These are phyloP conservation scores for Oryza longistaminata DNA, from an alignment of 176 grass and related monocot species.

Conservation along the genomic window DNA sequence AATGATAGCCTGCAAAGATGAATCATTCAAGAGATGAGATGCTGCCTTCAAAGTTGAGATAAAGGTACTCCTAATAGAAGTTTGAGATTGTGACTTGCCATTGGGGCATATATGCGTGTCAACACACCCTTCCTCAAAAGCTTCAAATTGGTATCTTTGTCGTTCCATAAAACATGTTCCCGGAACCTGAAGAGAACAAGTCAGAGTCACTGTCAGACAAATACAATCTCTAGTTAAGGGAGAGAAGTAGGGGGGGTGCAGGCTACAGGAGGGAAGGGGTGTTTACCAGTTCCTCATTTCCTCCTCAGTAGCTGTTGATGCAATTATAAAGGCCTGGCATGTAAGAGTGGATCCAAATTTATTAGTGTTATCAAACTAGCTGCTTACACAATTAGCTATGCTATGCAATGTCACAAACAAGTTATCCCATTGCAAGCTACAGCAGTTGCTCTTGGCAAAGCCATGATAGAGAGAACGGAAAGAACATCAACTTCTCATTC, in stretches of 20 bases:
- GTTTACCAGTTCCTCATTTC: conserved; percentile 92
- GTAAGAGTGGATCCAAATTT: neutral
- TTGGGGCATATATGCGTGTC: conserved; percentile 95
- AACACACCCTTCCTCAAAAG: conserved; percentile 90
- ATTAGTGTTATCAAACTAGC: neutral
- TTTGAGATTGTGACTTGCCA: conserved; percentile 53
- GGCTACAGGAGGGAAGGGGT: conserved; percentile 2
- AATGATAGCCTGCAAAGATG: conserved; percentile 75
- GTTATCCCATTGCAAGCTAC: neutral
- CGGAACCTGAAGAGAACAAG: conserved; percentile 68
- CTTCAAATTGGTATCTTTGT: conserved; percentile 89
- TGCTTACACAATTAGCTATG: conserved; percentile 2
- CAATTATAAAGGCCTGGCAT: conserved; percentile 92
- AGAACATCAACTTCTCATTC: neutral
- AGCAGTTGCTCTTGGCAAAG: conserved; percentile 2
- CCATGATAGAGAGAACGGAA: neutral
- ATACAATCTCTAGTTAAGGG: neutral
- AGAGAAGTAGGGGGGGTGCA: neutral
- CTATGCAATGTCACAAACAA: neutral
- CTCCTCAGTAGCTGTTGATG: conserved; percentile 89
- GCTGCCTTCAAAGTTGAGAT: neutral
- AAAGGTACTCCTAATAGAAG: neutral
- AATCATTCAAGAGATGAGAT: conserved; percentile 12
- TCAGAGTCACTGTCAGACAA: too few relatives aligned
- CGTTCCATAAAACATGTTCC: conserved; percentile 91